Evolutionary conservation across 2,329 filamentous ascomycete genomes (phyloP), one percentile per base, ranked within the genome.

Genomic region (Talaromyces islandicus): DNA sequence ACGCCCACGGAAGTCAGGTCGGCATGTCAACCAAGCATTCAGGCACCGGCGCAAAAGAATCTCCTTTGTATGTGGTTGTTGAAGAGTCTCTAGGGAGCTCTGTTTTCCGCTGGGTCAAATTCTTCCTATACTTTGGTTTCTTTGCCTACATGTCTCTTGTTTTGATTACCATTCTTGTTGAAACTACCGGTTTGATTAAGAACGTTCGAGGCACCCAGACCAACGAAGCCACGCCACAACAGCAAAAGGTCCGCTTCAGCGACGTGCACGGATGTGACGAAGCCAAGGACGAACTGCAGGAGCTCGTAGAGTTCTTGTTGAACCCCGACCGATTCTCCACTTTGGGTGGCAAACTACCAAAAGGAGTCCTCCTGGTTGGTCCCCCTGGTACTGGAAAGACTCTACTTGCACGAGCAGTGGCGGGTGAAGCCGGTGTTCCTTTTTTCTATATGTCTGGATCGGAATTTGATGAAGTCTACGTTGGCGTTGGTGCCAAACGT

Each of bases 401-500:
- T 12, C 85, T 99, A 46, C 85, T 99, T 63, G 94, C 94, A 64
- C 88, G 94, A 69, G 95, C 94, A 59, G 94, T 99, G 62, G 94
- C 94, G 54, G 94, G 94, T 57, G 94, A 99, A 79, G 92, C 94
- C 58, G 94, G 93, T 59, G 94, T 99, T 19, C 94, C 94, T 1
- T 99, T 99, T 83, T 99, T 97, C 83, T 99, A 97, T 83, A 97
- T 99, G 93, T 99, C 94, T 70, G 94, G 94, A 56, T 96, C 91
- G 61, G 94, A 99, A 74, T 99, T 99, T 71, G 94, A 99, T 70
- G 94, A 99, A 76, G 89, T 99, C 57, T 99, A 97, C 70, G 95
- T 99, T 38, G 94, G 94, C 71, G 94, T 99, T 58, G 92, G 92
- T 71, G 92, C 92, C 52, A 96, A 99, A 81, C 90, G 94, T 70